Percentiles rank a stretch among this genome's conserved stretches.
These are phyloP conservation scores for Bruguiera hainesii DNA, from an alignment of 441 rosid species.

Conservation along the genomic window DNA sequence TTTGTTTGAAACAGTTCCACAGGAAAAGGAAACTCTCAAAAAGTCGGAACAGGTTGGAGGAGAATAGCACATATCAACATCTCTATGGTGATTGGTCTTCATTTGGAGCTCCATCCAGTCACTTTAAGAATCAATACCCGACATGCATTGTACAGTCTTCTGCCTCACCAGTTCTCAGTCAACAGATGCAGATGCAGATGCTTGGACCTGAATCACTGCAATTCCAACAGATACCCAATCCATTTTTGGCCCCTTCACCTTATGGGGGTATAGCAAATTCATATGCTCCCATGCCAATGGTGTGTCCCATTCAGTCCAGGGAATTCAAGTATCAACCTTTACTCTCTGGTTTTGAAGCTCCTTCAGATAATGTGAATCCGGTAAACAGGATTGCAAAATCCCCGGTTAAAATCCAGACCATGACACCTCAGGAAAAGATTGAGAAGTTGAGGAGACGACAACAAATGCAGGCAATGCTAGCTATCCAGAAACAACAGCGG, in stretches of 20 bases:
- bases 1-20: slow-evolving; percentile 39
- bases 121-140: slow-evolving; percentile 42
- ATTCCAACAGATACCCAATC: slow-evolving; percentile 46
- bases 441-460: slow-evolving; percentile 87
- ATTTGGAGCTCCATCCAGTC: slow-evolving; percentile 38
- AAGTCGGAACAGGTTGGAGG: slow-evolving; percentile 40
- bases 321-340: slow-evolving; percentile 47
- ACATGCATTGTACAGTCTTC: slow-evolving; percentile 36
- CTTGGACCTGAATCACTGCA: slow-evolving; percentile 50
- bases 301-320: slow-evolving; percentile 43
- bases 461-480: slow-evolving; percentile 96
- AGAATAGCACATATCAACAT: slow-evolving; percentile 33
- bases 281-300: slow-evolving; percentile 49
- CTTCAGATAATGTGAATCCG: slow-evolving; percentile 38
- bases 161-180: slow-evolving; percentile 39
- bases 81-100: slow-evolving; percentile 43
- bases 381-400: slow-evolving; percentile 38
- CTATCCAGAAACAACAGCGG: slow-evolving; percentile 87
- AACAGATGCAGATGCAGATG: slow-evolving; percentile 46
- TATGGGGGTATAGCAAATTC: slow-evolving; percentile 55
- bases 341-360: slow-evolving; percentile 49
- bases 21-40: slow-evolving; percentile 47
- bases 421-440: slow-evolving; percentile 95
- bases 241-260: slow-evolving; percentile 44
- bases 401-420: slow-evolving; percentile 47